phyloP scores from a whole-genome alignment of 2,329 filamentous ascomycete species.

The Calcarisporium arbuscula region DNA sequence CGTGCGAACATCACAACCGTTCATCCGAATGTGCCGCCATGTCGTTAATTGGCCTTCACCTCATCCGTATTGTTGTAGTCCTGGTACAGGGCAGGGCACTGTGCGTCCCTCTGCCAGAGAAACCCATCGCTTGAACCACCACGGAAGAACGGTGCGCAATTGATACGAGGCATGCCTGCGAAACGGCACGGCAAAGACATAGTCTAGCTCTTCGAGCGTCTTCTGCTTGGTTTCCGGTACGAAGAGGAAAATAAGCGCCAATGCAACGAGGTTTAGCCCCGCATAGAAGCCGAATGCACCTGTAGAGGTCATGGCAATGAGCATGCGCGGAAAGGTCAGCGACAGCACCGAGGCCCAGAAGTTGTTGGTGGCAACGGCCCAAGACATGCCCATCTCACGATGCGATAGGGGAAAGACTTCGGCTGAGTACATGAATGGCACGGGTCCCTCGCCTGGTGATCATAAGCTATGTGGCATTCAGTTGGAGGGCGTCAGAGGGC shows the following conservation, averaged over 20 bases:
- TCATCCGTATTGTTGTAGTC: conserved; percentile 5
- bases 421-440: conserved; percentile 58
- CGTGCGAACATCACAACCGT: no score
- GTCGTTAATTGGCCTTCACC: no score
- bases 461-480: neutral
- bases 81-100: conserved; percentile 7
- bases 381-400: conserved; percentile 61
- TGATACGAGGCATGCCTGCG: conserved; percentile 7
- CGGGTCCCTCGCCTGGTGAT: conserved; percentile 49
- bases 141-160: conserved; percentile 6
- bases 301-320: conserved; percentile 22
- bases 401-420: conserved; percentile 63
- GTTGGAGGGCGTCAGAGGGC: neutral
- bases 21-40: no score
- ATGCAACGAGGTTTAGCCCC: conserved; percentile 37
- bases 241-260: conserved; percentile 41
- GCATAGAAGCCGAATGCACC: conserved; percentile 35
- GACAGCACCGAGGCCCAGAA: conserved; percentile 41
- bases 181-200: conserved; percentile 6
- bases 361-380: conserved; percentile 41
- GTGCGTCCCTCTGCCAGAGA: conserved; percentile 5
- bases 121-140: conserved; percentile 9
- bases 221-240: conserved; percentile 43
- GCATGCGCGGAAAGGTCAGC: conserved; percentile 46
- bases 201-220: conserved; percentile 35